Base-by-base conservation (phyloP, 1,284 basidiomycete species). In the Cutaneotrichosporon sp. region DNA sequence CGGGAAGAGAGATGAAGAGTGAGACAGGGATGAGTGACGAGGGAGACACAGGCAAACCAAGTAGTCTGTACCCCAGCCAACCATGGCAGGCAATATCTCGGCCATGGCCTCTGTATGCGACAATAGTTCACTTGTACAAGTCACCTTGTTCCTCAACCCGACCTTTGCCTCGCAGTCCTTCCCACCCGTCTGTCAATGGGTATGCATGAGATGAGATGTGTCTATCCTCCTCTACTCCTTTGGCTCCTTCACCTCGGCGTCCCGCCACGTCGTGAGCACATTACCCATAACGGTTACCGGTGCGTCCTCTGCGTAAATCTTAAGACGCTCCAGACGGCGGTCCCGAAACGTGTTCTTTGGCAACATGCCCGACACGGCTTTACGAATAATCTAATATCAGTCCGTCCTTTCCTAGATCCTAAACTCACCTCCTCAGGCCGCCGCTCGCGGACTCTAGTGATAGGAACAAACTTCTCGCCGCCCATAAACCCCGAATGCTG, bases 341-440 rank as follows among this genome's bases (percentile, higher is more conserved):
- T 95, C 90, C 32, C 94, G 87, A 67, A 95, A 86, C 69, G 90
- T 93, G 84, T 97, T 97, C 81, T 97, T 97, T 34, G 94, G 94
- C 65, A 97, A 83, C 94, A 97, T 97, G 67, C 94, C 91, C 10
- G 93, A 91, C 5, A 97, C 94, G 9, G 95, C 95, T 70, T 92
- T 87, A n/a, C 91, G 88, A 65, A 97, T 91, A 71, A 97, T 92
- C 94, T 97, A 74, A 14, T 3, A 56, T 57, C 51, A 51, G 34
- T 40, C 49, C 16, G 14, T 21, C 5, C 53, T 13, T 53, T 13
- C 34, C 13, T 22, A 18, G 18, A 16, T n/a, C n/a, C n/a, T n/a
- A 10, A 5, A 36, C 90, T 74, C 72, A 96, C 96, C 84, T 97
- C 90, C 69, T 97, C 94, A 4, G 95, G 93, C 71, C 92, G 90